These are phyloP conservation scores for Cercophora sp. DNA, from an alignment of 495 filamentous ascomycete genomes.

Conservation along the genomic window DNA sequence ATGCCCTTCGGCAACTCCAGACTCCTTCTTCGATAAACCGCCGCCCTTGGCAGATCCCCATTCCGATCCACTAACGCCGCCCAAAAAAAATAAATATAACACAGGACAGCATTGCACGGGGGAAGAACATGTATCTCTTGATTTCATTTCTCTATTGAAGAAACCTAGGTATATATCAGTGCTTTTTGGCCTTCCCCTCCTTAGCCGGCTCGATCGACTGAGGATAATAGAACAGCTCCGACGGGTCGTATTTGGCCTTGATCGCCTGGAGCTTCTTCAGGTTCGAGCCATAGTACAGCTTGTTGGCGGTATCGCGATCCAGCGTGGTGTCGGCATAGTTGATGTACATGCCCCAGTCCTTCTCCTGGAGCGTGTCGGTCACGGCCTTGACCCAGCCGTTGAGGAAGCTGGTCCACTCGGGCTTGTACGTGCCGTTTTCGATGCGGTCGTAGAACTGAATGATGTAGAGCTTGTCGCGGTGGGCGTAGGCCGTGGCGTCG, in stretches of 20 bases:
- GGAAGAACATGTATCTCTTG: too few relatives aligned
- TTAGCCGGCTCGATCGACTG: slow-evolving; percentile 42
- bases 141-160: too few relatives aligned
- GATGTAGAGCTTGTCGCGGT: slow-evolving; percentile 38
- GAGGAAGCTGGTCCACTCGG: slow-evolving; percentile 25
- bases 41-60: too few relatives aligned
- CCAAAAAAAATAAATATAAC: too few relatives aligned
- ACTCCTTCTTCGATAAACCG: too few relatives aligned
- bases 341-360: slow-evolving; percentile 38
- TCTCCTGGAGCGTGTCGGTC: slow-evolving; percentile 15
- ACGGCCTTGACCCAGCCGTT: slow-evolving; percentile 28
- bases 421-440: slow-evolving; percentile 15
- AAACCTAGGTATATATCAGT: too few relatives aligned
- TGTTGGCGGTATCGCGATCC: slow-evolving; percentile 28
- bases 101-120: too few relatives aligned
- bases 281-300: slow-evolving; percentile 50
- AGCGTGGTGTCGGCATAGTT: slow-evolving; percentile 36
- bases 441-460: slow-evolving; percentile 35
- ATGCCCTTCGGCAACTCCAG: too few relatives aligned
- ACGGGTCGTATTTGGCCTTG: slow-evolving; percentile 50
- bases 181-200: too few relatives aligned
- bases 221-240: slow-evolving; percentile 56
- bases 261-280: slow-evolving; percentile 44
- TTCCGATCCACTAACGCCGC: too few relatives aligned
- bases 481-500: slow-evolving; percentile 30